Evolutionary conservation across 1,284 basidiomycete genomes (phyloP).

Genomic region (Cronartium ribicola): DNA sequence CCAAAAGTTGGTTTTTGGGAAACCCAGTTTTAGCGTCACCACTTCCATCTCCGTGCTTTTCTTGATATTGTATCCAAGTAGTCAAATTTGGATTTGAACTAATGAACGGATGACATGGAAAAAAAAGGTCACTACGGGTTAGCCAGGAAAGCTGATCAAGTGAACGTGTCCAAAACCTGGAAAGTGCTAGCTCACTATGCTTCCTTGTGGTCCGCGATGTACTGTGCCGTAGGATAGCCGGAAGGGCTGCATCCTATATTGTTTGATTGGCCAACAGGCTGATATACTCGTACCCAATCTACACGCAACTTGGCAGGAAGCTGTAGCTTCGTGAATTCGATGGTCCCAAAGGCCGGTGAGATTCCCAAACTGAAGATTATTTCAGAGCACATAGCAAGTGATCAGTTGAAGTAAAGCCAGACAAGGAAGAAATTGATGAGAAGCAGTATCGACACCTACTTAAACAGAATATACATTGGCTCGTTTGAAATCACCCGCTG

Average conservation of each 20-base stretch:
- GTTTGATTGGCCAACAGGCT: constrained; percentile 54
- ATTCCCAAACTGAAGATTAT: constrained; percentile 40
- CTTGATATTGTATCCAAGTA: constrained; percentile 50
- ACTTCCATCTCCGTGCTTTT: constrained; percentile 21
- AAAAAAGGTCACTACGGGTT: background rate
- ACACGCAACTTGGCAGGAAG: constrained; percentile 44
- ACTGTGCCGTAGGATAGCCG: constrained; percentile 68
- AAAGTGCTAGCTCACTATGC: constrained; percentile 30
- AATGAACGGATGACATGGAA: background rate
- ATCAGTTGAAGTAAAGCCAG: constrained; percentile 54
- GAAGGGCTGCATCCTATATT: constrained; percentile 78
- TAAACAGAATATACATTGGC: constrained; percentile 53
- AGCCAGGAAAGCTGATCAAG: background rate
- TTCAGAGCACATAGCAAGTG: constrained; percentile 43
- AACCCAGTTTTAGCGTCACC: constrained; percentile 35
- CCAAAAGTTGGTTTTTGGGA: constrained; percentile 37
- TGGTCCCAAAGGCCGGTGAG: constrained; percentile 44
- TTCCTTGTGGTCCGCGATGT: constrained; percentile 56
- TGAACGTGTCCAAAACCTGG: background rate
- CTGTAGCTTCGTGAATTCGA: constrained; percentile 41
- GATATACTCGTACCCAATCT: constrained; percentile 44
- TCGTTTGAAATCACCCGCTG: constrained; percentile 73
- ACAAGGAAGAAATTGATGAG: background rate
- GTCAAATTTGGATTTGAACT: constrained; percentile 55
- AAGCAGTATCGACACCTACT: background rate